Conservation (phyloP, 2,329 filamentous ascomycete genomes). For the Cercospora citrullina region DNA sequence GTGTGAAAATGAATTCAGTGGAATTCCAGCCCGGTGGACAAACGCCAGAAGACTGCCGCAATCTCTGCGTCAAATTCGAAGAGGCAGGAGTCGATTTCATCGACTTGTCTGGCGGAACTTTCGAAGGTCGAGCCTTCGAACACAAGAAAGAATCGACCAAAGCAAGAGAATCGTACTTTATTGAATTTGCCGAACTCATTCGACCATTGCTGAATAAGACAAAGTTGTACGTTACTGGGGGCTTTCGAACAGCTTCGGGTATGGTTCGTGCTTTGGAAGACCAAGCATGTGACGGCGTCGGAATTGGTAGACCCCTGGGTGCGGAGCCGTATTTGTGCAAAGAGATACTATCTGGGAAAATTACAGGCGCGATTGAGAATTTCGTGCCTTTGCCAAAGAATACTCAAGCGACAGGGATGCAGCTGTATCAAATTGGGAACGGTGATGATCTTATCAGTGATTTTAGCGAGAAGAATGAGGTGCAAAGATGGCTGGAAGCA, state of each 20-base stretch:
- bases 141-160: constrained; percentile 37
- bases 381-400: constrained; percentile 35
- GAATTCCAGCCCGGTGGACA: constrained; percentile 36
- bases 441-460: constrained; percentile 34
- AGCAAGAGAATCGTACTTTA: constrained; percentile 35
- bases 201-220: constrained; percentile 35
- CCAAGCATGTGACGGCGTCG: constrained; percentile 33
- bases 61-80: constrained; percentile 32
- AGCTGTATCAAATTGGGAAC: constrained; percentile 35
- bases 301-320: constrained; percentile 35
- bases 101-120: constrained; percentile 34
- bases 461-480: constrained; percentile 36
- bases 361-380: constrained; percentile 36
- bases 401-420: constrained; percentile 35
- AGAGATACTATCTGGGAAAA: constrained; percentile 33
- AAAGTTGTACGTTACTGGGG: constrained; percentile 37
- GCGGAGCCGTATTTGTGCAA: constrained; percentile 36
- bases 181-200: constrained; percentile 37
- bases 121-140: constrained; percentile 34
- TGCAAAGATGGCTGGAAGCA: constrained; percentile 35
- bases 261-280: constrained; percentile 33
- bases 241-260: constrained; percentile 35
- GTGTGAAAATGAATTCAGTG: constrained; percentile 37
- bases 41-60: constrained; percentile 32
- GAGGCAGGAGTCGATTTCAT: constrained; percentile 31